phyloP scores from a whole-genome alignment of 2,329 filamentous ascomycete genomes.

The Paracamarosporium sp. region DNA sequence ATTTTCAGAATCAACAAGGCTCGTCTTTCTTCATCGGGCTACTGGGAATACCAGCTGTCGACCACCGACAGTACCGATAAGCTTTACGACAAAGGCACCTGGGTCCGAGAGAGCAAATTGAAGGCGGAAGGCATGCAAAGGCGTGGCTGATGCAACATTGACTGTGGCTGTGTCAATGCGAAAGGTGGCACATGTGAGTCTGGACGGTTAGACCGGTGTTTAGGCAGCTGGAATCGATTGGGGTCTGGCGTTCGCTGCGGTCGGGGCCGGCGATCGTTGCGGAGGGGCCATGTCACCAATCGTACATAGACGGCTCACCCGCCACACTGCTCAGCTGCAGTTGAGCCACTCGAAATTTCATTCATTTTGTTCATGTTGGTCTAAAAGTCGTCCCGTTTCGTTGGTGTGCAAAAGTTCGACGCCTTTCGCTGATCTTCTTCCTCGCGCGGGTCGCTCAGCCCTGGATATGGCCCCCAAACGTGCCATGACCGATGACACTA shows the following conservation, averaged over 20 bases:
- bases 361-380: slow-evolving; percentile 16
- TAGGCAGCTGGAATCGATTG: slow-evolving; percentile 25
- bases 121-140: slow-evolving; percentile 16
- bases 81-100: slow-evolving; percentile 31
- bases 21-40: slow-evolving; percentile 19
- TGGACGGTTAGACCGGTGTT: slow-evolving; percentile 8
- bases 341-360: slow-evolving; percentile 29
- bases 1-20: slow-evolving; percentile 24
- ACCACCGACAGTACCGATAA: slow-evolving; percentile 13
- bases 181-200: slow-evolving; percentile 14
- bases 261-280: slow-evolving; percentile 14
- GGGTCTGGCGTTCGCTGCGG: slow-evolving; percentile 22
- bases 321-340: slow-evolving; percentile 25
- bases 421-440: slow-evolving; percentile 11
- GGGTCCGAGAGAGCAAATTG: slow-evolving; percentile 37
- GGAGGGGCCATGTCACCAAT: slow-evolving; percentile 8
- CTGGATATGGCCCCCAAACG: slow-evolving; percentile 35
- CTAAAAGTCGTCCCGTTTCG: slow-evolving; percentile 16
- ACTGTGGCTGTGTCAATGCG: slow-evolving; percentile 32
- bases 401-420: slow-evolving; percentile 12
- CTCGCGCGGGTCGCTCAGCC: slow-evolving; percentile 20
- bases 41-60: slow-evolving; percentile 37
- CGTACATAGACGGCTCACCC: slow-evolving; percentile 32
- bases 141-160: background rate
- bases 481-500: slow-evolving; percentile 41